Base-by-base conservation (phyloP, 1,284 basidiomycete species). In the Dichomitus squalens region DNA sequence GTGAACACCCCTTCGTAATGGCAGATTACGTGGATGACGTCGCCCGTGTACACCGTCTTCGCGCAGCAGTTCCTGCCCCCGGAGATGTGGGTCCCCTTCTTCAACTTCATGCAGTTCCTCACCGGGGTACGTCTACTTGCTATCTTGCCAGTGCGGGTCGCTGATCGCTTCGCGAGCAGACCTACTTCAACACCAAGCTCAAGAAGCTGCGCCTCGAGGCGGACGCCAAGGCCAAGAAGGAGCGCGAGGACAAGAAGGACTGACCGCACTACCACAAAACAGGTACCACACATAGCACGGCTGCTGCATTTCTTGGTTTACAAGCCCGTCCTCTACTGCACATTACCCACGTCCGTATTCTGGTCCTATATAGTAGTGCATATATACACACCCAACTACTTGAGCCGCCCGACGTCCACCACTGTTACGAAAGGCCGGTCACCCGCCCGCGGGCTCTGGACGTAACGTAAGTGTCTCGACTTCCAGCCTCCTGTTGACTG, bases 61-160 rank as follows among this genome's bases (percentile, higher is more conserved):
- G 92, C 92, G 8, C 91, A 93, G 71, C 86, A 79, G 58, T 91
- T 87, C 70, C 72, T 95, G 31, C 81, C 91, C 14, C 79, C 85
- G 6, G 86, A 91, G 85, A 77, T 89, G 35, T 90, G 88, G 88
- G 85, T 88, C 1, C 86, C 86, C 1, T 92, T 86, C 78, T 90
- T 90, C 79, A 89, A 86, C 69, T 68, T 80, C 40, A 78, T 92
- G 51, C 80, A 84, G 65, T 90, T 90, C 69, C 69, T 82, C 34
- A 74, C 87, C 12, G 88, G 87, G 29, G 87, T 88, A 71, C 66
- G 84, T 74, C 9, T 18, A 7, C 27, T 18, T 20, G 5, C 33
- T 54, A 36, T 55, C 7, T 16, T 55, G 50, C 20, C 38, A 25
- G 18, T 52, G 4, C 38, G 4, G 35, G 35, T 47, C n/a, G n/a